Base-by-base conservation (phyloP, 495 filamentous ascomycete genomes). In the Xylaria cubensis region DNA sequence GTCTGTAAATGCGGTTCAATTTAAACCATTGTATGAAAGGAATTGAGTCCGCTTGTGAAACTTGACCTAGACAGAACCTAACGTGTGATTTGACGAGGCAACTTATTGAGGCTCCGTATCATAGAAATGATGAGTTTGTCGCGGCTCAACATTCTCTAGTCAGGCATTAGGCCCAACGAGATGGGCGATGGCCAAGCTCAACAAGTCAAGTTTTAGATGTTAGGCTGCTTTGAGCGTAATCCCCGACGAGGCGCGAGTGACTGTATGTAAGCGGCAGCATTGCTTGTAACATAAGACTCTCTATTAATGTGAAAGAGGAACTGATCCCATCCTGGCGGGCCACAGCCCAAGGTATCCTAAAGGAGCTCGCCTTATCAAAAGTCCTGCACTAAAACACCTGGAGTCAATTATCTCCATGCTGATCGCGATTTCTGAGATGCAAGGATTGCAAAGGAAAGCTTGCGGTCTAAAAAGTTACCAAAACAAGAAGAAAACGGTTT, bases 381-480 rank as follows among this genome's bases (percentile, higher is more conserved):
- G 80, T 97, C 93, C 77, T 95, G 92, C 46, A 95, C 83, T 1
- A 39, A 17, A 55, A 61, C 56, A 58, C 55, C 4, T 26, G 26
- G 29, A 29, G 55, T 58, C 8, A 58, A 26, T 58, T 19, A 19
- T 34, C 29, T 32, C 29, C 17, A 61, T 61, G 17, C 17, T 21
- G 7, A 39, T 7, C 21, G 32, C 32, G 12, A 29, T 0, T 29
- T 29, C 4, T 55, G 24, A 26, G 24, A 1, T 29, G 7, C 3
- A 12, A 15, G 51, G 24, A 29, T 55, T 55, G 13, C 21, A 55
- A 55, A 29, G 34, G 56, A n/a, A 61, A 32, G 29, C 55, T 7
- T 6, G 55, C 34, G 17, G 3, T 34, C 29, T 8, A 34, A 17
- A 17, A 58, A 61, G 56, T 26, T 34, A n/a, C 15, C 4, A 5